Percentiles rank a stretch among this genome's conserved stretches.
These are phyloP conservation scores for Yamadazyma mexicana DNA, from an alignment of 1,139 yeast species.

Conservation along the genomic window DNA sequence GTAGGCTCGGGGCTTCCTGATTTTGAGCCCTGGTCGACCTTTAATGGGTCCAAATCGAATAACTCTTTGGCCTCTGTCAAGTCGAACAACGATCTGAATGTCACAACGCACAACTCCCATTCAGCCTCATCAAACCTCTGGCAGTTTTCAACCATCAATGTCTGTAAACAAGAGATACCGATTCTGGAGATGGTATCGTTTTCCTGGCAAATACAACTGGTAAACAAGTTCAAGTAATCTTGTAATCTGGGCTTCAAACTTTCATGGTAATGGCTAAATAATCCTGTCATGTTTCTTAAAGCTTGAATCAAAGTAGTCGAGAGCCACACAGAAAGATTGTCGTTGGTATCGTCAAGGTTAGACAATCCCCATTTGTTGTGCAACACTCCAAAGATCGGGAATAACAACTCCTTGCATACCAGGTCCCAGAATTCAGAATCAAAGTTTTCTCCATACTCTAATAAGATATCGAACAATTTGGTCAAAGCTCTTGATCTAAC, in stretches of 20 bases:
- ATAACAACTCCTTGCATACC: constrained; percentile 72
- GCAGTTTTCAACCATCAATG: constrained; percentile 72
- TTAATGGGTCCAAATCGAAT: constrained; percentile 65
- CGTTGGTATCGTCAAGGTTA: constrained; percentile 54
- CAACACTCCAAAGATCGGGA: constrained; percentile 86
- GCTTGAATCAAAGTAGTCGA: constrained; percentile 97
- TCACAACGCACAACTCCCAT: constrained; percentile 71
- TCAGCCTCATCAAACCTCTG: constrained; percentile 60
- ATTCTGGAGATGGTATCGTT: constrained; percentile 95
- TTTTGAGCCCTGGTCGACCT: no score
- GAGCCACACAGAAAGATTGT: constrained; percentile 90
- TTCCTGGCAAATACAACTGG: constrained; percentile 92
- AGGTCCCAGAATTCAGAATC: constrained; percentile 78
- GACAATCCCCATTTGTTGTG: constrained; percentile 75
- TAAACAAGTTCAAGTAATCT: constrained; percentile 74
- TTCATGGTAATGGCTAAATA: constrained; percentile 79
- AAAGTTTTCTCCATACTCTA: constrained; percentile 77
- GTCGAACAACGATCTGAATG: constrained; percentile 69
- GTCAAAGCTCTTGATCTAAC: constrained; percentile 88
- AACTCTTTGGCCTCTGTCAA: constrained; percentile 85
- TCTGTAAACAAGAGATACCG: constrained; percentile 86
- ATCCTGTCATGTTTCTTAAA: constrained; percentile 78
- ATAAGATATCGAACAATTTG: constrained; percentile 76
- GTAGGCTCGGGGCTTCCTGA: no score
- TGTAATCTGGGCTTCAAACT: constrained; percentile 70